These are phyloP conservation scores for Auricularia cornea DNA, from an alignment of 768 basidiomycete species.

Conservation along the genomic window DNA sequence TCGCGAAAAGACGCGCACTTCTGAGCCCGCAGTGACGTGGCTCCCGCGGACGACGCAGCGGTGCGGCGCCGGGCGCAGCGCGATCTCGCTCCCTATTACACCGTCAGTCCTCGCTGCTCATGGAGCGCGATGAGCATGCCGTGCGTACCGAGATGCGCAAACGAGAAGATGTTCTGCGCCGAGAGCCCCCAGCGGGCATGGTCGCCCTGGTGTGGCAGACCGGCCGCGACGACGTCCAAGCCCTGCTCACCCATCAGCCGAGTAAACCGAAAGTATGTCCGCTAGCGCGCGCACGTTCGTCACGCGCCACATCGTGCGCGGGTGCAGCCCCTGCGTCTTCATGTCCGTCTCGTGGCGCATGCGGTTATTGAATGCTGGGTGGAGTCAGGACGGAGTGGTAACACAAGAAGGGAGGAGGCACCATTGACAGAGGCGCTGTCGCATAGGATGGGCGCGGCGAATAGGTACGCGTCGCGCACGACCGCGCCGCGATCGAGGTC, in stretches of 20 bases:
- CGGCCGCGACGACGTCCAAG: constrained; percentile 10
- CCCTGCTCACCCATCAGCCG: neutral
- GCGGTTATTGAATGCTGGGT: constrained; percentile 13
- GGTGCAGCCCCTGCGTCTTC: neutral
- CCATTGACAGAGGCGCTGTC: constrained; percentile 12
- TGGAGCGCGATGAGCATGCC: neutral
- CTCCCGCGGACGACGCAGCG: constrained; percentile 6
- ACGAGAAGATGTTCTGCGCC: constrained; percentile 12
- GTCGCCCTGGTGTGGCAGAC: constrained; percentile 10
- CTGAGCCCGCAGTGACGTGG: constrained; percentile 9
- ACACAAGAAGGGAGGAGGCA: neutral
- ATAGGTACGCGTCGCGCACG: constrained; percentile 13
- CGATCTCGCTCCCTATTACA: constrained; percentile 9
- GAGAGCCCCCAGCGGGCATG: constrained; percentile 10
- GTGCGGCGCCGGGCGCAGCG: constrained; percentile 3
- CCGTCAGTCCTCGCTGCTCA: neutral
- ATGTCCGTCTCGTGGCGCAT: constrained; percentile 10
- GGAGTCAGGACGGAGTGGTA: neutral
- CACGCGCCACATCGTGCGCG: constrained; percentile 13
- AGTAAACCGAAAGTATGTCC: neutral
- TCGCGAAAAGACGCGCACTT: neutral
- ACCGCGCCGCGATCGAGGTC: constrained; percentile 8
- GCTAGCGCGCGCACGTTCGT: constrained; percentile 6
- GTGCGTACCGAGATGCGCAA: neutral
- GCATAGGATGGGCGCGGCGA: constrained; percentile 14